Conservation (phyloP, 1,139 yeast genomes). For the Yamadazyma siamensis region DNA sequence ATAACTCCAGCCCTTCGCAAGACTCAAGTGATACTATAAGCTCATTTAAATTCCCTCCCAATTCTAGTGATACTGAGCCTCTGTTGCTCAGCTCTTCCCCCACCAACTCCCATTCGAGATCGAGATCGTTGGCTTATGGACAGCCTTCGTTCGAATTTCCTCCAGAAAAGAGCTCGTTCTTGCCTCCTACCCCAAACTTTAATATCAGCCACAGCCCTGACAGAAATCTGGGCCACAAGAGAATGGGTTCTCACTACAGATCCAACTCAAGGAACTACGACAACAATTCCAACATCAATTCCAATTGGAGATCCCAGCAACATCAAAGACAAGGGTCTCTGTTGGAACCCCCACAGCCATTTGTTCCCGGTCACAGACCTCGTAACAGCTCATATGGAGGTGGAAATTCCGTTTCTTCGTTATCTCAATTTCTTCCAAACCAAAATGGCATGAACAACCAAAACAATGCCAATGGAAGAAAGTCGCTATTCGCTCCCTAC, state of each 20-base stretch:
- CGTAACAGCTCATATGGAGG: slow-evolving; percentile 66
- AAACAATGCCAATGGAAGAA: slow-evolving; percentile 49
- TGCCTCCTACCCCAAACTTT: slow-evolving; percentile 49
- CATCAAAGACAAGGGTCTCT: slow-evolving; percentile 26
- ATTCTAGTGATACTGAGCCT: slow-evolving; percentile 12
- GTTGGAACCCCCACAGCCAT: slow-evolving; percentile 51
- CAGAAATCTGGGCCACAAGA: slow-evolving; percentile 31
- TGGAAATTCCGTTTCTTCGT: slow-evolving; percentile 59
- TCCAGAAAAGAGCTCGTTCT: slow-evolving; percentile 28
- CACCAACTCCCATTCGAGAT: slow-evolving; percentile 25
- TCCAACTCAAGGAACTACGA: slow-evolving; percentile 60
- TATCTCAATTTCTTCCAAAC: slow-evolving; percentile 36
- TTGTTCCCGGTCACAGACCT: slow-evolving; percentile 78
- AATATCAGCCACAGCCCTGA: slow-evolving; percentile 40
- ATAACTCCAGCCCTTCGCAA: slow-evolving; percentile 6
- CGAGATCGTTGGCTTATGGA: slow-evolving; percentile 42
- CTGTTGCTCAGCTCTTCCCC: slow-evolving; percentile 18
- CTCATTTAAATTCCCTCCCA: slow-evolving; percentile 35
- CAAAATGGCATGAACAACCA: slow-evolving; percentile 19
- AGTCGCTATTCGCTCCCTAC: slow-evolving; percentile 92
- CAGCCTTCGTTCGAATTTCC: slow-evolving; percentile 47
- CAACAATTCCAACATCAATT: slow-evolving; percentile 43
- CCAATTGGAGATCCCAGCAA: slow-evolving; percentile 61
- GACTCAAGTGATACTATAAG: slow-evolving; percentile 25
- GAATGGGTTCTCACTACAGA: slow-evolving; percentile 52